Percentiles rank a stretch among this genome's conserved stretches.
phyloP scores from a whole-genome alignment of 768 basidiomycete species.

The Auricularia auricula-judae region DNA sequence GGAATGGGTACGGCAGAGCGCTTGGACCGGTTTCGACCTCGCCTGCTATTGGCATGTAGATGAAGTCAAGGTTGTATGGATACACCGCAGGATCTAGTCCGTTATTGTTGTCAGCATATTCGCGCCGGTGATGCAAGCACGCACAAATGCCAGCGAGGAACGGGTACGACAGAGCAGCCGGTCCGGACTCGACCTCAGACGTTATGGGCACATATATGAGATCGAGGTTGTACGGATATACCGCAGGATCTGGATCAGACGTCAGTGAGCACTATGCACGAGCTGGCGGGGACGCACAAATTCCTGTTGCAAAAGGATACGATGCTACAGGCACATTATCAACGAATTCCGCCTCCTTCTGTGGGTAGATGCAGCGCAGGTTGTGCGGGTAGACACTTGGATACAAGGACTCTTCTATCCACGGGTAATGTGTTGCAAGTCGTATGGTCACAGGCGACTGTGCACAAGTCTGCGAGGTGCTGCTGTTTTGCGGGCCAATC shows the following conservation, averaged over 20 bases:
- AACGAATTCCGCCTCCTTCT: background rate
- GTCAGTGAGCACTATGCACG: background rate
- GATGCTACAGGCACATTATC: background rate
- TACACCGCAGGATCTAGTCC: slow-evolving; percentile 13
- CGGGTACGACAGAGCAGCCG: slow-evolving; percentile 1
- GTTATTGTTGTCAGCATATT: background rate
- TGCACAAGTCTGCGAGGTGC: background rate
- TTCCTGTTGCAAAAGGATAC: slow-evolving; percentile 6
- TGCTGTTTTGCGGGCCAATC: too few species aligned
- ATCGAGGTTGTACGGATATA: slow-evolving; percentile 5
- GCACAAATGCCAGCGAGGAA: slow-evolving; percentile 19
- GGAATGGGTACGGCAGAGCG: slow-evolving; percentile 1
- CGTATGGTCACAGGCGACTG: background rate
- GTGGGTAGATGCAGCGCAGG: slow-evolving; percentile 26
- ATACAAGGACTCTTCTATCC: slow-evolving; percentile 9
- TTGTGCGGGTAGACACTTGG: slow-evolving; percentile 30
- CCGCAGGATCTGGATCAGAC: slow-evolving; percentile 13
- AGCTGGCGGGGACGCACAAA: slow-evolving; percentile 16
- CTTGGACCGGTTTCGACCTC: background rate
- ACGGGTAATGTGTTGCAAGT: background rate
- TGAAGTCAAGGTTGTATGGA: slow-evolving; percentile 4
- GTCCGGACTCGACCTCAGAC: background rate
- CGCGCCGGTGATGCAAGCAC: background rate
- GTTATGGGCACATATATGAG: background rate
- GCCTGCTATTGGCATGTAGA: background rate